These are phyloP conservation scores for Daldinia decipiens DNA, from an alignment of 495 filamentous ascomycete genomes.

Conservation along the genomic window DNA sequence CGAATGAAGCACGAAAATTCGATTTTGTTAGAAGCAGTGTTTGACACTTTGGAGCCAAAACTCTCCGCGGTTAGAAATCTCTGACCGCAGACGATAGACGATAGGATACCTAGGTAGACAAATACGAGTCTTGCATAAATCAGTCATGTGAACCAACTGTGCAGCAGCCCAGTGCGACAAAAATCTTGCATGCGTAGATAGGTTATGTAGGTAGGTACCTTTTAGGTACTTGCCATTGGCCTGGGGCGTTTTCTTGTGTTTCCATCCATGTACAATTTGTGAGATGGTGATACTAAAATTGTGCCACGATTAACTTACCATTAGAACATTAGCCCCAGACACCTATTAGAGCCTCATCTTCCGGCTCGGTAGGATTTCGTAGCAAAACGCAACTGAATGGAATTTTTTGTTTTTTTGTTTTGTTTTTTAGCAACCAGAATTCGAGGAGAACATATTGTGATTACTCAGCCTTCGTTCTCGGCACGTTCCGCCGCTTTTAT, in stretches of 20 bases:
- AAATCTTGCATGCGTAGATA: background rate
- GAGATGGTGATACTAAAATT: conserved; percentile 10
- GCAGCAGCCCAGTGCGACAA: background rate
- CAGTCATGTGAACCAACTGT: background rate
- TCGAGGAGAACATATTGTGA: background rate
- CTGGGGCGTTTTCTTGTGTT: conserved; percentile 2
- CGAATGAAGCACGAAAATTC: conserved; percentile 19
- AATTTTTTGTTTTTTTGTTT: background rate
- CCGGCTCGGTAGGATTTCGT: background rate
- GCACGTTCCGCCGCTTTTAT: background rate
- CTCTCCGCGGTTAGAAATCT: background rate
- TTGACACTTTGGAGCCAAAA: background rate
- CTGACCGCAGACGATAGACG: background rate
- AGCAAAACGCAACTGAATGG: background rate
- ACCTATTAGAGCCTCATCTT: conserved; percentile 9
- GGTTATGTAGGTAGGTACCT: no score
- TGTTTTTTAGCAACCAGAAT: background rate
- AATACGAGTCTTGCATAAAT: background rate
- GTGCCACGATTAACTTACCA: background rate
- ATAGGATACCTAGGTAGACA: background rate
- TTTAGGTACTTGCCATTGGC: conserved; percentile 14
- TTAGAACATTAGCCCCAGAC: background rate
- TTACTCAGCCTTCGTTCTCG: background rate
- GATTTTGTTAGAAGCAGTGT: background rate
- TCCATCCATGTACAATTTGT: conserved; percentile 1